Evolutionary conservation across 768 basidiomycete genomes (phyloP), one percentile per base, ranked within the genome.

Genomic region (Lactarius evosmus): DNA sequence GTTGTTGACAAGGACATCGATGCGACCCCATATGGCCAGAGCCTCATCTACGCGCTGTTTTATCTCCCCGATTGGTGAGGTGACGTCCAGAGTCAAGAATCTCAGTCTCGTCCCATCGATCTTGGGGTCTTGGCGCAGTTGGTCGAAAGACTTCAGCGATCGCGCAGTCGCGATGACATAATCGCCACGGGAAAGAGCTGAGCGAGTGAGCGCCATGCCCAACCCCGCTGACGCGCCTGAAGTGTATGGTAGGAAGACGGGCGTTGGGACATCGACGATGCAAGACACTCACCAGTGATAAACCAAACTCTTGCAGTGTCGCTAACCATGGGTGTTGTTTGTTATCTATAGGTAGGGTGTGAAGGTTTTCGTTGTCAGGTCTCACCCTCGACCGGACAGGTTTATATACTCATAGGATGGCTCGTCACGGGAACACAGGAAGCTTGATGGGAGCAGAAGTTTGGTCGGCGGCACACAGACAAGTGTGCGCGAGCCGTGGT

Each of bases 1-100:
- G n/a, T 63, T 66, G 54, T 66, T 66, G 40, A 66, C 61, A 33
- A 66, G 17, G n/a, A 57, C 50, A 19, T 63, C 62, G 19, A 60
- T 49, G 62, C 46, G 66, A 11, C 61, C 61, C 65, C 65, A 66
- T 1, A 53, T 53, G 9, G 19, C 33, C 19, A 62, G 25, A 7
- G 56, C 65, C 19, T 41, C 44, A 8, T 66, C 50, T 7, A 66
- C 27, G 22, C 25, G 7, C 5, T 38, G 17, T 7, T 58, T 51
- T 49, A 66, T 62, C 9, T 66, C 65, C 4, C 11, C 55, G 4
- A 49, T 34, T 5, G 65, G 44, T 12, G 33, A 40, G 19, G 61
- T 41, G 52, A 66, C 61, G 5, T 66, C 57, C 9, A 66, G 61
- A 29, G 17, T 19, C 29, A 66, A 33, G 32, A 53, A 34, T 2